Percentiles rank a stretch among this genome's conserved stretches.
These are phyloP conservation scores for Diaporthe citrichinensis DNA, from an alignment of 2,329 filamentous ascomycete genomes.

Conservation along the genomic window DNA sequence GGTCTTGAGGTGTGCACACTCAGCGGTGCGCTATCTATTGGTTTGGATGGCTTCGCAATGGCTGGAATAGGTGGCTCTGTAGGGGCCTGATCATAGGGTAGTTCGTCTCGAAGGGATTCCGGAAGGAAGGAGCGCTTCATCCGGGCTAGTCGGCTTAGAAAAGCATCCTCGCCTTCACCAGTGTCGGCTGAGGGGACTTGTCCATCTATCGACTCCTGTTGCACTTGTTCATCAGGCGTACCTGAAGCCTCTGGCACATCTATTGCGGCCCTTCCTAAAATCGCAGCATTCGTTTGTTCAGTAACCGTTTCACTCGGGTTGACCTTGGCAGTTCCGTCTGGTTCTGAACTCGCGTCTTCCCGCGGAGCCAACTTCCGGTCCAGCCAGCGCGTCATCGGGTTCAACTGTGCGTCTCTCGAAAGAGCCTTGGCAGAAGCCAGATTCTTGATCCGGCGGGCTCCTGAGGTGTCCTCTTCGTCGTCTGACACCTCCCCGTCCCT, in stretches of 20 bases:
- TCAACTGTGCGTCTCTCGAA: slow-evolving; percentile 46
- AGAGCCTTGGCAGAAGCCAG: slow-evolving; percentile 39
- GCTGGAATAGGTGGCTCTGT: slow-evolving; percentile 52
- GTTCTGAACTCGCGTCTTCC: slow-evolving; percentile 27
- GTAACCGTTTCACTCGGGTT: slow-evolving; percentile 10
- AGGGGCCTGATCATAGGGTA: slow-evolving; percentile 17
- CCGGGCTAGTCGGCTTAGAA: slow-evolving; percentile 32
- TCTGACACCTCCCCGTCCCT: slow-evolving; percentile 18
- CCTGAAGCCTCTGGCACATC: slow-evolving; percentile 21
- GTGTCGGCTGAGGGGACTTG: neutral
- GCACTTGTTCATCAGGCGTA: neutral
- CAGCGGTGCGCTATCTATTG: slow-evolving; percentile 45
- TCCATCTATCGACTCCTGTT: neutral
- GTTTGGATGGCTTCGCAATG: slow-evolving; percentile 51
- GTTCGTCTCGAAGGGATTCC: slow-evolving; percentile 42
- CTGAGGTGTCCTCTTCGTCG: slow-evolving; percentile 17
- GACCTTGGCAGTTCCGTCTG: neutral
- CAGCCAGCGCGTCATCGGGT: slow-evolving; percentile 62
- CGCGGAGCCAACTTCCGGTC: slow-evolving; percentile 52
- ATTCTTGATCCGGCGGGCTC: slow-evolving; percentile 31
- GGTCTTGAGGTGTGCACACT: slow-evolving; percentile 44
- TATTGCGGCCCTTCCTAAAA: slow-evolving; percentile 19
- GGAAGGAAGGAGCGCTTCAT: slow-evolving; percentile 38
- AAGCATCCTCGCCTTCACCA: slow-evolving; percentile 12
- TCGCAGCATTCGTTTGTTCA: neutral